phyloP scores from a whole-genome alignment of 768 basidiomycete species.

The Leucosporidium scottii region DNA sequence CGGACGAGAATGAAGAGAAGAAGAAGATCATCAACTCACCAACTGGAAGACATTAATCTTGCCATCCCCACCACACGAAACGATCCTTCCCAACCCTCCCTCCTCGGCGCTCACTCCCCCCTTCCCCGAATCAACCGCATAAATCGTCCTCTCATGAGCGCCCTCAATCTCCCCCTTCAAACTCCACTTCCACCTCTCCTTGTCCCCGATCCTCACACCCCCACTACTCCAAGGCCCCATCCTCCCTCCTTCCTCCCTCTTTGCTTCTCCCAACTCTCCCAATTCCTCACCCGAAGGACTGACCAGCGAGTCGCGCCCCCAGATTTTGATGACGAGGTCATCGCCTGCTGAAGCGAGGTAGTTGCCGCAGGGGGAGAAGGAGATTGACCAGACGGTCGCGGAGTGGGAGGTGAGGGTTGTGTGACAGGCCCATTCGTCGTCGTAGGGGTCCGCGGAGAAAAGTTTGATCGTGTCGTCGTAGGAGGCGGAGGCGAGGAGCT shows the following conservation, averaged over 20 bases:
- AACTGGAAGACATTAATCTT: constrained; percentile 73
- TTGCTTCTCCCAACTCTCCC: constrained; percentile 25
- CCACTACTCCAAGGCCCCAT: constrained; percentile 38
- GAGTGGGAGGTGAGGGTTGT: constrained; percentile 61
- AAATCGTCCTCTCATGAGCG: constrained; percentile 64
- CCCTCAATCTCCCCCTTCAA: constrained; percentile 55
- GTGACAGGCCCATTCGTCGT: constrained; percentile 83
- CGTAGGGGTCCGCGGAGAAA: constrained; percentile 82
- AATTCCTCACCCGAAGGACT: background rate
- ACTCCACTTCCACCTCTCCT: constrained; percentile 53
- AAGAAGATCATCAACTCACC: constrained; percentile 22
- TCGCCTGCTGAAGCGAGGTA: constrained; percentile 86
- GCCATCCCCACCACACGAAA: constrained; percentile 80
- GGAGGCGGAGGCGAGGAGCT: constrained; percentile 93
- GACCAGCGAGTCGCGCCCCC: constrained; percentile 53
- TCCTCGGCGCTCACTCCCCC: constrained; percentile 41
- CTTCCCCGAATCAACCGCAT: constrained; percentile 66
- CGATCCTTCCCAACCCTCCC: constrained; percentile 65
- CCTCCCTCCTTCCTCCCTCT: constrained; percentile 40
- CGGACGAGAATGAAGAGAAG: too few species aligned
- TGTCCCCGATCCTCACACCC: constrained; percentile 31
- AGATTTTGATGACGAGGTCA: constrained; percentile 72
- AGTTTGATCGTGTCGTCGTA: constrained; percentile 96
- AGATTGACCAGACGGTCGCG: constrained; percentile 86
- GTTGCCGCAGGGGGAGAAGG: constrained; percentile 66